Evolutionary conservation across 2,329 filamentous ascomycete species (phyloP), one percentile per base, ranked within the genome.

Genomic region (Neurospora sp.): DNA sequence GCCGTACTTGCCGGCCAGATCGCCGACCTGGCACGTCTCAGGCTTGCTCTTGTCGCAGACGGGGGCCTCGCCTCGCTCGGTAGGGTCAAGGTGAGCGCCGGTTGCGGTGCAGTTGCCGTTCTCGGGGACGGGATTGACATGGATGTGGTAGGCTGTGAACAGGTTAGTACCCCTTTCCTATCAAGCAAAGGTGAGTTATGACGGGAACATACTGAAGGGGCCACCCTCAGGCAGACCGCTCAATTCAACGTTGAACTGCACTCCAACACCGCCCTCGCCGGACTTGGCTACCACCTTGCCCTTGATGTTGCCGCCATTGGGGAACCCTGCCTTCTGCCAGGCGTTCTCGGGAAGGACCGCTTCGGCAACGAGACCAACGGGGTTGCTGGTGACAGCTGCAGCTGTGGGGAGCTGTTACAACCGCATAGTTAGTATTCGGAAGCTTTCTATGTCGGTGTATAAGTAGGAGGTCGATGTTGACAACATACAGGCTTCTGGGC

Each of bases 1-100:
- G 72, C 91, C 91, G 75, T 90, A 82, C 82, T 95, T 95, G 77
- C 92, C 92, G 74, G 87, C 86, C 69, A 93, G 83, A 78, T 95
- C 92, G 73, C 92, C 92, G 11, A 92, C 87, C 80, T 95, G 88
- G 82, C 92, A 96, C 10, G 87, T 88, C 72, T 86, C 79, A 8
- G 89, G 89, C 6, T 81, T 77, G 10, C 77, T 74, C 11, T 80
- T 43, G 76, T 92, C 83, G 80, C 92, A 95, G 5, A 84, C 75
- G 4, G 88, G 82, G 1, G 79, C 80, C 76, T 92, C 87, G 72
- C 87, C 88, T 67, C 90, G 89, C 67, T 83, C 77, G 78, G 85
- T 92, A 19, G 92, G 91, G 76, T 94, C 91, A 12, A 93, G 85
- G 76, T 95, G 92, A 2, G 82, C 87, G 4, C 87, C 82, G 1